Conservation (phyloP, 805 yeast species). For the Saturnispora besseyi region DNA sequence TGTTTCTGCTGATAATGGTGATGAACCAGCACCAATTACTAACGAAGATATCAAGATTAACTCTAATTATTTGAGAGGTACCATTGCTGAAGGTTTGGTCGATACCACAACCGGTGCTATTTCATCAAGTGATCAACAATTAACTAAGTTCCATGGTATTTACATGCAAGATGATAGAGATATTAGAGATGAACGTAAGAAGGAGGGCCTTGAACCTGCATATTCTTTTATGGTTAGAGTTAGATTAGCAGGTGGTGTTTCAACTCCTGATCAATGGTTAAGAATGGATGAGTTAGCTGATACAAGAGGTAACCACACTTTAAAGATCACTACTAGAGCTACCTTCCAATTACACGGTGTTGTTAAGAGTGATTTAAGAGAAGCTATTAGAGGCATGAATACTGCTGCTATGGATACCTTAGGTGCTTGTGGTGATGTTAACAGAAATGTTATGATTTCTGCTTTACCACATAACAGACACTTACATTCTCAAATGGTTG, state of each 20-base stretch:
- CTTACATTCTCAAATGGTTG: constrained; percentile 67
- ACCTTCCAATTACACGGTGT: constrained; percentile 95
- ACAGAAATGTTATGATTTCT: constrained; percentile 88
- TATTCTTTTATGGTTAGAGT: constrained; percentile 96
- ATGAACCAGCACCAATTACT: constrained; percentile 83
- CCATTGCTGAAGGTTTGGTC: constrained; percentile 75
- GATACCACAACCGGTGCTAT: constrained; percentile 88
- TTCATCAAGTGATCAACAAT: constrained; percentile 81
- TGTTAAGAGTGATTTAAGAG: constrained; percentile 80
- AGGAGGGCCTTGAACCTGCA: constrained; percentile 90
- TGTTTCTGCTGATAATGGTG: constrained; percentile 80
- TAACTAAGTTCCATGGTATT: constrained; percentile 96
- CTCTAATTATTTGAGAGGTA: constrained; percentile 85
- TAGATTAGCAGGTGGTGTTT: constrained; percentile 87
- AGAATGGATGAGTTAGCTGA: constrained; percentile 75
- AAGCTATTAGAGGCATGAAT: constrained; percentile 89
- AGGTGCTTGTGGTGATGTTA: constrained; percentile 98
- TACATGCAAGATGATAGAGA: constrained; percentile 99
- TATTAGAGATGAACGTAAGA: constrained; percentile 83
- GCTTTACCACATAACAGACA: constrained; percentile 83
- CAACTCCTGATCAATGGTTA: constrained; percentile 85
- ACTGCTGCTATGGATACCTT: constrained; percentile 84
- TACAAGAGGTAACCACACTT: constrained; percentile 81
- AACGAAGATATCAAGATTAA: constrained; percentile 91
- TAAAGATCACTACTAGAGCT: constrained; percentile 93